These are phyloP conservation scores for Inga oerstediana DNA, from an alignment of 306 rosid genomes.

Conservation along the genomic window DNA sequence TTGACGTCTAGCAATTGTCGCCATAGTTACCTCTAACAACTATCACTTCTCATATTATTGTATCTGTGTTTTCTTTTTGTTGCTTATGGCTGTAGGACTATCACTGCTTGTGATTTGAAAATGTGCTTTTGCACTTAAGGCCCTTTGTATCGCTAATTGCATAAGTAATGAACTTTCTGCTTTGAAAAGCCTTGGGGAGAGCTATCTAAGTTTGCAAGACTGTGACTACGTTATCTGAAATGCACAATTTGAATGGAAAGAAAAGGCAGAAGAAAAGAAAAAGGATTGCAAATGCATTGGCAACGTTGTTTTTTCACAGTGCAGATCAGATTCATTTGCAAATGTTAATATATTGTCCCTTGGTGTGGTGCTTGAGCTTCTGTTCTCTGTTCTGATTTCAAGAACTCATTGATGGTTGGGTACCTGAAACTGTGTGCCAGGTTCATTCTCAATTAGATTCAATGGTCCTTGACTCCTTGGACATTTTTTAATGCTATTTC, in stretches of 20 bases:
- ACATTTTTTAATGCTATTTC: neutral
- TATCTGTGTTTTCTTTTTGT: neutral
- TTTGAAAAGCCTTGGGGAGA: neutral
- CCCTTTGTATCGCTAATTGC: neutral
- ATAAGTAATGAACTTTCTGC: neutral
- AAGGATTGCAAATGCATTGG: neutral
- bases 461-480: neutral
- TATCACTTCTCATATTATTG: neutral
- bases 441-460: neutral
- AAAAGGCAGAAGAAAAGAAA: neutral
- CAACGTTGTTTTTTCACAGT: neutral
- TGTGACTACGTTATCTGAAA: neutral
- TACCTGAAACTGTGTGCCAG: neutral
- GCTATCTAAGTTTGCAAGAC: neutral
- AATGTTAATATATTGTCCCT: neutral
- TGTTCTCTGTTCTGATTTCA: neutral
- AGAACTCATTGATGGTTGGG: neutral
- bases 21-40: neutral
- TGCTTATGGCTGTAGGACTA: neutral
- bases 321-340: neutral
- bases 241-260: neutral
- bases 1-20: constrained; percentile 2
- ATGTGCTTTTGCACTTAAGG: neutral
- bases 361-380: neutral
- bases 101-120: neutral